Evolutionary conservation across 768 basidiomycete species (phyloP).

Genomic region (Russula abietina): DNA sequence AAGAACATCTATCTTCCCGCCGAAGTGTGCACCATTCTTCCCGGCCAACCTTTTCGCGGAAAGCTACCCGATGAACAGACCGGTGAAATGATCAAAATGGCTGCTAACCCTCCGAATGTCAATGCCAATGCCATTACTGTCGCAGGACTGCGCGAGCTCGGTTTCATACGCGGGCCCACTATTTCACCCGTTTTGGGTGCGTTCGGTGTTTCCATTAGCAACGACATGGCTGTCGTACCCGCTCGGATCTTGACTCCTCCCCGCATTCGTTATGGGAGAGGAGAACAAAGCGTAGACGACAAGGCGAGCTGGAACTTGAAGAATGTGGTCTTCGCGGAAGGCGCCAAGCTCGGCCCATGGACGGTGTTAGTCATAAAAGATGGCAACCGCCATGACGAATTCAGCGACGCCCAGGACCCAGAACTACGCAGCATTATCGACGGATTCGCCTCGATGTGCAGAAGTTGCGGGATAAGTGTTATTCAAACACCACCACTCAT

Average conservation of each 20-base stretch:
- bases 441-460: conserved; percentile 61
- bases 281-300: conserved; percentile 36
- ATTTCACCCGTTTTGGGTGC: conserved; percentile 32
- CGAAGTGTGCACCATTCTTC: conserved; percentile 46
- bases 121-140: conserved; percentile 42
- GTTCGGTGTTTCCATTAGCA: conserved; percentile 44
- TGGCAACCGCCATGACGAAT: conserved; percentile 51
- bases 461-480: conserved; percentile 54
- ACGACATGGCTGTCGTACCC: conserved; percentile 50
- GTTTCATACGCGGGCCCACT: conserved; percentile 32
- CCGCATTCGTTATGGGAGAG: conserved; percentile 36
- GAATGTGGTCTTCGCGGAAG: conserved; percentile 54
- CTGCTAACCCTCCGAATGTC: conserved; percentile 45
- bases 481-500: conserved; percentile 35
- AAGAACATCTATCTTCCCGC: conserved; percentile 41
- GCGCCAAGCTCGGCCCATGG: conserved; percentile 56
- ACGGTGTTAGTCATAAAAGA: conserved; percentile 65
- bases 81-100: conserved; percentile 44
- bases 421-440: conserved; percentile 41
- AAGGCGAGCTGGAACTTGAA: conserved; percentile 50
- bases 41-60: conserved; percentile 39
- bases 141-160: conserved; percentile 41
- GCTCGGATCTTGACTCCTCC: conserved; percentile 46
- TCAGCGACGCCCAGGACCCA: conserved; percentile 47
- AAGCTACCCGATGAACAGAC: conserved; percentile 54